Evolutionary conservation across 306 rosid genomes (phyloP), one percentile per base, ranked within the genome.

Genomic region (Fagus crenata): DNA sequence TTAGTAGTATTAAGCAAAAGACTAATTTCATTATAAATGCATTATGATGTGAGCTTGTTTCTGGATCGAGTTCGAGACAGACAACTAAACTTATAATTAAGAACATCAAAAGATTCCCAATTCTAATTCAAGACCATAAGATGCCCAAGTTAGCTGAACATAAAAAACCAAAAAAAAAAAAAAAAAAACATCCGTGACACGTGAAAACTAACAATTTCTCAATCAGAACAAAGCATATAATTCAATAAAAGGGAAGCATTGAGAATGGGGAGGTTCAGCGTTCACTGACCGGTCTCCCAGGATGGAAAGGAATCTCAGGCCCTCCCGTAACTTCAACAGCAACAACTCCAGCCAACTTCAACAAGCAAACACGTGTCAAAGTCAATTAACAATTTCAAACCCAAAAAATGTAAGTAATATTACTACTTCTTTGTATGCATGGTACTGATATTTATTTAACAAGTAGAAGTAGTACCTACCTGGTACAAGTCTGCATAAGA

Each of bases 241-340:
- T 46, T 43, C 51, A 9, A 0, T 9, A 28, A 12, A 67, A 51
- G n/a, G 58, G 12, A 3, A 35, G 5, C 28, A 12, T 15, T 37
- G 71, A 17, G 2, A 37, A 65, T 17, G 3, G 17, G 0, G n/a
- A 35, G n/a, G 59, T 55, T 81, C 28, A 22, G 28, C 28, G 28
- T 22, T 22, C 53, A 74, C 85, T 80, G 2, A 89, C 91, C 83
- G 64, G 72, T 78, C 91, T 80, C 41, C 93, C 90, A 1, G 93
- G 91, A 54, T 85, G 91, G 82, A 89, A 87, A 61, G 85, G 88
- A 46, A 87, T 73, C 41, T 84, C 90, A 2, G 93, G 93, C n/a
- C 93, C 91, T 72, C 91, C 93, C 2, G 91, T 82, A 56, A 89
- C 75, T 77, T 87, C 93, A 14, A 87, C 85, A 0, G 91, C 91